Percentiles rank a stretch among this genome's conserved stretches.
Conservation (phyloP, 495 filamentous ascomycete genomes). For the Hyaloscypha finlandica region DNA sequence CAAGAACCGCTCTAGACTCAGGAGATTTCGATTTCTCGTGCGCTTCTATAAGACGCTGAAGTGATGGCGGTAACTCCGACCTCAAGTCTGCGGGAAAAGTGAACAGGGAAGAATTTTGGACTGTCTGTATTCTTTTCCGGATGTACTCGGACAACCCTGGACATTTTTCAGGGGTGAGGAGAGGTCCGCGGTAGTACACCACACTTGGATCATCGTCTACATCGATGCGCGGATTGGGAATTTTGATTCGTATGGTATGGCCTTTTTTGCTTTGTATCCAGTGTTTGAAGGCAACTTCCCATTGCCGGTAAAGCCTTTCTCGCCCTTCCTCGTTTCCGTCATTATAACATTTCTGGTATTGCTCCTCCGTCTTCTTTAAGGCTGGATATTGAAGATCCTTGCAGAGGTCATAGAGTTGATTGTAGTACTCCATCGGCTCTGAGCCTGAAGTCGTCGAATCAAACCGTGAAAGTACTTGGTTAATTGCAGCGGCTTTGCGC, state of each 20-base stretch:
- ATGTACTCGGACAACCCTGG: background rate
- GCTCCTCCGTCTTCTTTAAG: background rate
- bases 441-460: background rate
- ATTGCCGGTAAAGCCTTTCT: background rate
- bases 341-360: background rate
- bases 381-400: background rate
- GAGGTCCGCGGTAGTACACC: constrained; percentile 14
- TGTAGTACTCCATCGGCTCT: too few species aligned
- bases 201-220: constrained; percentile 16
- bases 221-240: background rate
- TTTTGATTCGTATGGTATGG: background rate
- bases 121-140: background rate
- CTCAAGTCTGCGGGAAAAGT: background rate
- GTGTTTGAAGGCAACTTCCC: background rate
- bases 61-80: background rate
- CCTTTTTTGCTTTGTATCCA: constrained; percentile 10
- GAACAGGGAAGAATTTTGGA: background rate
- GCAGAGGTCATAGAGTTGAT: background rate
- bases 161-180: background rate
- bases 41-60: background rate
- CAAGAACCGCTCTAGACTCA: background rate
- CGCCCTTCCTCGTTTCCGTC: background rate
- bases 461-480: background rate
- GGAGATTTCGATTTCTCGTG: background rate
- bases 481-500: background rate